Evolutionary conservation across 805 yeast genomes (phyloP), one percentile per base, ranked within the genome.

Genomic region (Starmerella potacharoeniae): DNA sequence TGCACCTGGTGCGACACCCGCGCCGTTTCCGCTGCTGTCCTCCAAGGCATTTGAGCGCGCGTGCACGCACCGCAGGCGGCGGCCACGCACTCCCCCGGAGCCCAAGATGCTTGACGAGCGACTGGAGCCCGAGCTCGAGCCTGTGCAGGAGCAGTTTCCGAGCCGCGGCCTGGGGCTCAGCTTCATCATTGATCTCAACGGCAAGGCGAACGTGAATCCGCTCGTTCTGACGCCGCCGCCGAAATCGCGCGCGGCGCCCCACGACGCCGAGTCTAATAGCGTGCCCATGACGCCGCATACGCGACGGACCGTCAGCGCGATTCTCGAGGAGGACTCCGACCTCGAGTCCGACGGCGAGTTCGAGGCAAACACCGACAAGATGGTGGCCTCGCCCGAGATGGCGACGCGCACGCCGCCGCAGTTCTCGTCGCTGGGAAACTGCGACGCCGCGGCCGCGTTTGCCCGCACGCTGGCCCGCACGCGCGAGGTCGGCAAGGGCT

Each of bases 371-470:
- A 17, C 34, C 22, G 37, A 35, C 7, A 22, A 6, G 11, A 1
- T 43, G 9, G 40, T n/a, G 22, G 16, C 36, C 5, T 35, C 28
- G 35, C 49, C 16, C 13, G 34, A 17, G 13, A 16, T 28, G 16
- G 36, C 37, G 29, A 49, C 40, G 14, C 45, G 50, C 4, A 59
- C 61, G 2, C 62, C 62, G 16, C 62, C 62, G 4, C 22, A 59
- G 7, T 59, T 59, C 39, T 42, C 58, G n/a, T 52, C 58, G 4
- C 50, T 59, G 14, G 62, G 62, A 4, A 59, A 41, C 40, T 33
- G 54, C 4, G 62, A 60, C 33, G 62, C 62, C 1, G 56, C 62
- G 4, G 47, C 62, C 6, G 62, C 63, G 13, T 60, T 60, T 47
- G 62, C 62, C 2, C 45, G 53, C n/a, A 41, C 62, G 9, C 33